Base-by-base conservation (phyloP, 2,329 filamentous ascomycete genomes). In the Cladosporium sp. region DNA sequence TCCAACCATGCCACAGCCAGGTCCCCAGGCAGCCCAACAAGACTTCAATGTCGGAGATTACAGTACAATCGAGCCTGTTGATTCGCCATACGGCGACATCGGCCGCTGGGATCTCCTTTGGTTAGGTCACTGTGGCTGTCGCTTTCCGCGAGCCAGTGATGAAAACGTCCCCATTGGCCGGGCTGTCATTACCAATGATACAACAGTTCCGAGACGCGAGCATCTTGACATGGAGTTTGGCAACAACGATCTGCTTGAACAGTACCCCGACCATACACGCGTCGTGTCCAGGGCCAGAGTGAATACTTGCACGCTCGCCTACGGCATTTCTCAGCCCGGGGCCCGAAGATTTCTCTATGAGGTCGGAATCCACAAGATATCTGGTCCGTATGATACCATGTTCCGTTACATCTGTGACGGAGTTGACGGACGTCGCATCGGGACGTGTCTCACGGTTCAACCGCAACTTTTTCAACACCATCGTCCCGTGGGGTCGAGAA, bases 401-500 rank as follows among this genome's bases (percentile, higher is more conserved):
- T 64, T 77, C n/a, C 62, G 71, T 18, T 68, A 75, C 18, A 68
- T 78, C 51, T 72, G 75, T 66, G 71, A 77, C 59, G 71, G 73
- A 32, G 64, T 68, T 24, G 62, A 74, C 38, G 76, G 67, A n/a
- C 69, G 74, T 18, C 58, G 63, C 49, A 63, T 78, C 66, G 75
- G 79, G 59, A 77, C 74, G 52, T 80, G 83, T 72, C 54, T 85
- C 67, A 76, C 78, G 0, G 74, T 78, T 1, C 76, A 79, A 66
- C 83, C 82, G 0, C 75, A 77, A 36, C 71, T 85, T 3, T 82
- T 86, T 70, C 78, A 82, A n/a, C 80, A 82, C 18, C 80, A 84
- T 67, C 75, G 80, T 2, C 71, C 78, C 0, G 76, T 77, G 0
- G 84, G 83, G 1, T 71, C 71, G 1, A 72, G 70, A 51, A 71